These are phyloP conservation scores for Castanea crenata DNA, from an alignment of 306 rosid species.

Conservation along the genomic window DNA sequence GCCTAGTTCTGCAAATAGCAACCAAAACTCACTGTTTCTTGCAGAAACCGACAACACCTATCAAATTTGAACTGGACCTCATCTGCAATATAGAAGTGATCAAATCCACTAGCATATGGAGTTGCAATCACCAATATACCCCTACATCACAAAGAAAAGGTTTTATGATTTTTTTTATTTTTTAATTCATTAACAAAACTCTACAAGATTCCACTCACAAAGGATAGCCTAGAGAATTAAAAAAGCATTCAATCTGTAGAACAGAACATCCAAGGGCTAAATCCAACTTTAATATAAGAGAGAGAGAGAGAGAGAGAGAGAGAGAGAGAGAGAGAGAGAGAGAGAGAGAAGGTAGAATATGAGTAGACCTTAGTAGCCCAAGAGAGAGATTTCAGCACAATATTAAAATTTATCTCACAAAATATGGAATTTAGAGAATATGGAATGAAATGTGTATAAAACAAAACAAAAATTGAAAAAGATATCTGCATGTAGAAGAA, in stretches of 20 bases:
- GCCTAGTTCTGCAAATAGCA: slow-evolving; percentile 10
- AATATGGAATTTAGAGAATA: neutral
- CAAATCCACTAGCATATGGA: slow-evolving; percentile 98
- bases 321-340: neutral
- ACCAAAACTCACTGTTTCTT: slow-evolving; percentile 56
- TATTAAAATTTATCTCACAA: neutral
- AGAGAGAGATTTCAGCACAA: neutral
- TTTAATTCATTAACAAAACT: slow-evolving; percentile 8
- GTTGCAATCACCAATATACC: slow-evolving; percentile 91
- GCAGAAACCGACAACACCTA: slow-evolving; percentile 68
- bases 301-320: neutral
- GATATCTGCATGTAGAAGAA: neutral
- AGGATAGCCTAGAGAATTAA: slow-evolving; percentile 16
- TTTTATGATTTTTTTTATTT: slow-evolving; percentile 21
- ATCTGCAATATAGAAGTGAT: slow-evolving; percentile 94
- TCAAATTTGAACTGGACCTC: slow-evolving; percentile 95
- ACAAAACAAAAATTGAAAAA: neutral
- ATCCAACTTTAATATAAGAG: neutral
- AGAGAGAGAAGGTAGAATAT: neutral
- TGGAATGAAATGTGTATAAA: neutral
- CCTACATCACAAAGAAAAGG: slow-evolving; percentile 41
- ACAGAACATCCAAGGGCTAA: slow-evolving; percentile 11
- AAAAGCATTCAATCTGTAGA: neutral
- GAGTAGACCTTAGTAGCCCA: neutral
- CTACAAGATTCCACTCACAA: neutral